Conservation (phyloP, 1,284 basidiomycete genomes). For the Sporisorium exsertum region DNA sequence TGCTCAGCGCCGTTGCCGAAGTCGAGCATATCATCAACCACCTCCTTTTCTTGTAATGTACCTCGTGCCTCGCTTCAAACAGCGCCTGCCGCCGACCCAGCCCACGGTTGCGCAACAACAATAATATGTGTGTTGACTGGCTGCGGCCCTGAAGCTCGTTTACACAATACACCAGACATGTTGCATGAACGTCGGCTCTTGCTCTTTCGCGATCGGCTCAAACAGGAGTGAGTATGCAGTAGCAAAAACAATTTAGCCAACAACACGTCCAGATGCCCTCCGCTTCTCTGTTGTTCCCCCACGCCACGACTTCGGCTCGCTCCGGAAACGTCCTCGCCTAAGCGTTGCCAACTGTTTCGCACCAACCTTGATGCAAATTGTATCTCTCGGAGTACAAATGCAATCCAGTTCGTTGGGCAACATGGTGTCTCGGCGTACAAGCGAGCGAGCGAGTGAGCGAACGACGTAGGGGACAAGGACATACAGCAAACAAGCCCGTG, state of each 20-base stretch:
- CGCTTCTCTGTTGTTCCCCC: neutral
- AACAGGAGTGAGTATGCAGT: too few species aligned
- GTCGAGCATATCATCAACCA: neutral
- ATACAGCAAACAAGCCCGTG: too few species aligned
- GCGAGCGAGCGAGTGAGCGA: neutral
- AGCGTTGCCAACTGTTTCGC: neutral
- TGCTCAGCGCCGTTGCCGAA: constrained; percentile 1
- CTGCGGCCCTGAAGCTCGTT: neutral
- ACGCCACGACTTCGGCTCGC: neutral
- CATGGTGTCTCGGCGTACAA: constrained; percentile 1
- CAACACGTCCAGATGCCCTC: neutral
- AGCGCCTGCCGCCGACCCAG: constrained; percentile 1
- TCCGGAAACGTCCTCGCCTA: neutral
- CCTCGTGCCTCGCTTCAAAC: neutral
- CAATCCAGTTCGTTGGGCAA: neutral
- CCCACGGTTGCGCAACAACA: neutral
- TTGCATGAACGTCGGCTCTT: neutral
- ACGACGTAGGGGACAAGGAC: neutral
- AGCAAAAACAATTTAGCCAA: neutral
- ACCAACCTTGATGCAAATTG: neutral
- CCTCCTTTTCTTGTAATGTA: neutral
- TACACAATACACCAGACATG: neutral
- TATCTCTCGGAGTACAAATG: neutral
- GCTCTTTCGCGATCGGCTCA: too few species aligned
- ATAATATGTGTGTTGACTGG: neutral